phyloP scores from a whole-genome alignment of 257 asterid genomes.

The Nicotiana undulata region DNA sequence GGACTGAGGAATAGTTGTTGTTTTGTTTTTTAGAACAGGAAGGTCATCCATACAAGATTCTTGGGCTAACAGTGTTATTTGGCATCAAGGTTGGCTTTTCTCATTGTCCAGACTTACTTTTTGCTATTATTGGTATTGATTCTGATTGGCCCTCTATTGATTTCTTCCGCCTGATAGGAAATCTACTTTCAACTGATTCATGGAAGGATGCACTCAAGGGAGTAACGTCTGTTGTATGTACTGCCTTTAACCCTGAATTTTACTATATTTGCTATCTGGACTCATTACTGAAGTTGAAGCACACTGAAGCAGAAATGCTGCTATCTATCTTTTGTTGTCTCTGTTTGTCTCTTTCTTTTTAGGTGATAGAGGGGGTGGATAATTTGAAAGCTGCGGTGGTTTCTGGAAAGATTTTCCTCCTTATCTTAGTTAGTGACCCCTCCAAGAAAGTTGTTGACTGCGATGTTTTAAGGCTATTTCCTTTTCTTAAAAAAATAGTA shows the following conservation, averaged over 20 bases:
- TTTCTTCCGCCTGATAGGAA: conserved; percentile 43
- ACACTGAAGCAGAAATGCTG: background rate
- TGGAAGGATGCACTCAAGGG: conserved; percentile 93
- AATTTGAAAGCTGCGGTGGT: background rate
- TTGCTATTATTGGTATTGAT: background rate
- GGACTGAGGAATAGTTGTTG: too few relatives aligned
- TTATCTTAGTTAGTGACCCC: background rate
- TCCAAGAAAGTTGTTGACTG: background rate
- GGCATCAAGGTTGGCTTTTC: conserved; percentile 75
- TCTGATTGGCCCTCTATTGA: background rate
- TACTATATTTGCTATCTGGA: background rate
- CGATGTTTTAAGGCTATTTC: background rate
- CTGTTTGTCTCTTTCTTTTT: background rate
- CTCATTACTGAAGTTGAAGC: background rate
- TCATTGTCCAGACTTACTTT: background rate
- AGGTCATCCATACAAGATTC: conserved; percentile 66
- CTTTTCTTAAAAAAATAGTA: too few relatives aligned
- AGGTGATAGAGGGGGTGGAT: background rate
- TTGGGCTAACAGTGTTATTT: conserved; percentile 66
- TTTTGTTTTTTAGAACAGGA: conserved; percentile 57
- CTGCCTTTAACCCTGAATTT: conserved; percentile 3
- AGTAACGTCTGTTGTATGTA: conserved; percentile 85
- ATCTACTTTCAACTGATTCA: conserved; percentile 68
- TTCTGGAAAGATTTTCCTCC: background rate
- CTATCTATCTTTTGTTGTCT: background rate